Evolutionary conservation across 2,329 filamentous ascomycete genomes (phyloP).

Genomic region (Diplocarpon rosae): DNA sequence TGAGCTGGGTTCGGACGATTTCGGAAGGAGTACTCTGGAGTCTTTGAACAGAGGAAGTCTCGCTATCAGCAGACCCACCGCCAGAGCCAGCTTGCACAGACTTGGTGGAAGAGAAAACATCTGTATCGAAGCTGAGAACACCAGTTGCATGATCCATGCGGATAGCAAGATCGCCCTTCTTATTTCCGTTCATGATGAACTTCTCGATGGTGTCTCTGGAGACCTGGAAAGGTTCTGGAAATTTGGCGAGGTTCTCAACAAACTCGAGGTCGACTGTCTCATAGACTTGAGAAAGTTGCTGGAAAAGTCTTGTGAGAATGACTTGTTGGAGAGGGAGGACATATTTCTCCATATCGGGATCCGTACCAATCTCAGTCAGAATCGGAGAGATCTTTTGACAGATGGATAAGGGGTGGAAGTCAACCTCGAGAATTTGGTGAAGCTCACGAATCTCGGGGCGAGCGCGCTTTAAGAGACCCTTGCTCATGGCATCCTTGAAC

Average conservation of each 20-base stretch:
- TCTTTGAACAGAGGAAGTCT: slow-evolving; percentile 77
- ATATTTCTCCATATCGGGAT: slow-evolving; percentile 96
- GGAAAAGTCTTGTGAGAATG: slow-evolving; percentile 94
- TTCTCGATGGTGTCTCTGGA: slow-evolving; percentile 88
- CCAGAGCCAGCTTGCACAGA: slow-evolving; percentile 75
- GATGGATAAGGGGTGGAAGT: slow-evolving; percentile 97
- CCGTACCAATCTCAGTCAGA: slow-evolving; percentile 80
- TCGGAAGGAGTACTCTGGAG: slow-evolving; percentile 96
- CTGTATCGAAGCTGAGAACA: slow-evolving; percentile 92
- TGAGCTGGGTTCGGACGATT: slow-evolving; percentile 91
- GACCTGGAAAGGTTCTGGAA: slow-evolving; percentile 94
- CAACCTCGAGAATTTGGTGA: slow-evolving; percentile 97
- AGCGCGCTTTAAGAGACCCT: slow-evolving; percentile 85
- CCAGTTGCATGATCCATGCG: slow-evolving; percentile 93
- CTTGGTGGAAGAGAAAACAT: slow-evolving; percentile 96
- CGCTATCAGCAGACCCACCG: slow-evolving; percentile 77
- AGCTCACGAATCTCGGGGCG: slow-evolving; percentile 91
- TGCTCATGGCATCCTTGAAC: slow-evolving; percentile 93
- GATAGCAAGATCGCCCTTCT: slow-evolving; percentile 96
- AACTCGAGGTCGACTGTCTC: slow-evolving; percentile 93
- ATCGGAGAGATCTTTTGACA: slow-evolving; percentile 99
- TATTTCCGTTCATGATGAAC: slow-evolving; percentile 99
- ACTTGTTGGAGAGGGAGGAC: slow-evolving; percentile 94
- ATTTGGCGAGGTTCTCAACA: slow-evolving; percentile 85
- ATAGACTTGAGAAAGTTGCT: slow-evolving; percentile 97